A percentile compares a stretch with the other conserved stretches of the same genome.
Conservation (phyloP, 108 stramenopile genomes). For the Stephanodiscus triporus region DNA sequence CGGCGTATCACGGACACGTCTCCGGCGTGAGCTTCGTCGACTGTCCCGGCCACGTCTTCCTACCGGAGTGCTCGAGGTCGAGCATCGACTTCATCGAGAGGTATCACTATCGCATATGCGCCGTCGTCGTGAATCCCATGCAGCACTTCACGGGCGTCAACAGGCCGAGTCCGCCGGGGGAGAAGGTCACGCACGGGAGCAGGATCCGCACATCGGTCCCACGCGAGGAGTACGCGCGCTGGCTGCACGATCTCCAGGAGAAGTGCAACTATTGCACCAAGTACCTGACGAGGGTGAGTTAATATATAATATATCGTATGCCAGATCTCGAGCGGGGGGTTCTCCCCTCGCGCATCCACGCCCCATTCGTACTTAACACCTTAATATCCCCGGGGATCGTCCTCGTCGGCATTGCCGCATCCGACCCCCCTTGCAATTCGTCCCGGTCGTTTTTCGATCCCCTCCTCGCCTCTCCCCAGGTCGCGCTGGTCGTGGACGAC, state of each 20-base stretch:
- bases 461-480: too few relatives aligned
- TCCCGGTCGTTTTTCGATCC: too few relatives aligned
- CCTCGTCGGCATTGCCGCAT: too few relatives aligned
- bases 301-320: too few relatives aligned
- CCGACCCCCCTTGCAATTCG: too few relatives aligned
- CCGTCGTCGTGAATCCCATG: constrained; percentile 64
- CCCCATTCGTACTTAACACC: not conserved
- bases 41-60: constrained; percentile 50
- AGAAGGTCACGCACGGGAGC: constrained; percentile 42
- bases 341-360: not conserved
- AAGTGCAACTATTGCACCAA: constrained; percentile 63
- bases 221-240: constrained; percentile 48
- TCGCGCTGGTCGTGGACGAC: constrained; percentile 55
- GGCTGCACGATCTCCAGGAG: constrained; percentile 53
- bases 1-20: constrained; percentile 63
- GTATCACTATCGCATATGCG: constrained; percentile 62
- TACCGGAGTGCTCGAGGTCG: constrained; percentile 45
- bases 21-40: constrained; percentile 51
- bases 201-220: constrained; percentile 26
- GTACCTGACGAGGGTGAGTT: constrained; percentile 54
- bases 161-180: constrained; percentile 62
- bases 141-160: constrained; percentile 64
- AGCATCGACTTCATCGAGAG: constrained; percentile 56
- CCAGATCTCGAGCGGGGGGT: too few relatives aligned
- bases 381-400: too few relatives aligned